Conservation (phyloP, 305 asterid species). For the Fraxinus sp. region DNA sequence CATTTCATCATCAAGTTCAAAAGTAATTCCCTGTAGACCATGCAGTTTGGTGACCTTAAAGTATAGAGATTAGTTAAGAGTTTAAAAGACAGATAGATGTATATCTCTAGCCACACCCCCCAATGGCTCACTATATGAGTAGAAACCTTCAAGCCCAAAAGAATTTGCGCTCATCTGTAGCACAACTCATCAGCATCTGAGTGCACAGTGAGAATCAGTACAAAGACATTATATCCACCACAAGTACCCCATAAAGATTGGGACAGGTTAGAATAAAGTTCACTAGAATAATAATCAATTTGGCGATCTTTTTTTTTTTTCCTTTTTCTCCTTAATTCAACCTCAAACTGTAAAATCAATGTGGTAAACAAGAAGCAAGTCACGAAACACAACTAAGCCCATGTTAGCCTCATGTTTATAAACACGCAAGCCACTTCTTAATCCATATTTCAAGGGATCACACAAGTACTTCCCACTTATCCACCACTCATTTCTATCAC, state of each 20-base stretch:
- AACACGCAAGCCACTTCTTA: background rate
- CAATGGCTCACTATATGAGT: slow-evolving; percentile 2
- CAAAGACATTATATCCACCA: background rate
- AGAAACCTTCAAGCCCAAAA: background rate
- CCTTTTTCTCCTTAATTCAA: background rate
- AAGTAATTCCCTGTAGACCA: slow-evolving; percentile 64
- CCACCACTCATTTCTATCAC: background rate
- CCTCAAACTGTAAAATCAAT: slow-evolving; percentile 1
- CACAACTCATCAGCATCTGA: background rate
- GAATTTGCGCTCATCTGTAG: background rate
- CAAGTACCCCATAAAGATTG: background rate
- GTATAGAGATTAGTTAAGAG: background rate
- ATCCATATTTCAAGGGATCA: background rate
- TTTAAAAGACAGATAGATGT: background rate
- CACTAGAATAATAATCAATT: background rate
- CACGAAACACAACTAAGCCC: background rate
- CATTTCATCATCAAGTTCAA: slow-evolving; percentile 70
- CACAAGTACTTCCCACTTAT: background rate
- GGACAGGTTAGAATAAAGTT: slow-evolving; percentile 4
- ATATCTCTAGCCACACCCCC: slow-evolving; percentile 10
- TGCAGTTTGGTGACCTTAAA: background rate
- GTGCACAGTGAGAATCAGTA: background rate
- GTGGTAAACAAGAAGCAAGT: slow-evolving; percentile 1
- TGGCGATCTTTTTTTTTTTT: background rate
- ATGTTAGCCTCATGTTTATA: background rate